These are phyloP conservation scores for Cladosporium colombiae DNA, from an alignment of 2,329 filamentous ascomycete genomes.

Conservation along the genomic window DNA sequence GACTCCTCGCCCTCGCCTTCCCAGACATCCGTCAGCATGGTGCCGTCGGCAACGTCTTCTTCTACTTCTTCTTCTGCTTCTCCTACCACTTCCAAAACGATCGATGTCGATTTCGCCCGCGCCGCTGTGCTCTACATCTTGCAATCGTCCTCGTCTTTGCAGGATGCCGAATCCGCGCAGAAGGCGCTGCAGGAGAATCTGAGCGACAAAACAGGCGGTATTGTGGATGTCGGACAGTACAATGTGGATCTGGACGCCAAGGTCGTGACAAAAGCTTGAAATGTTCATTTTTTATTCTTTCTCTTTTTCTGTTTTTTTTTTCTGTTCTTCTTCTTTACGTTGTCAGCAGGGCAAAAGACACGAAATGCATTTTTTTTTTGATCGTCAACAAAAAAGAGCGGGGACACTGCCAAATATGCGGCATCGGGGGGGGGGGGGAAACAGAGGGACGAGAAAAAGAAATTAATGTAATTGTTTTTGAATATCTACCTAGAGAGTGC, in stretches of 20 bases:
- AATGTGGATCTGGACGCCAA: not conserved
- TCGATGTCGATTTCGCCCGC: conserved; percentile 47
- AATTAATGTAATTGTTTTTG: conserved; percentile 2
- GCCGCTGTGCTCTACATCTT: conserved; percentile 48
- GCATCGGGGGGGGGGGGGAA: not conserved
- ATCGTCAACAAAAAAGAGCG: not conserved
- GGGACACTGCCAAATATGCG: not conserved
- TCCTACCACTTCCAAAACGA: conserved; percentile 23
- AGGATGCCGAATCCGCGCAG: conserved; percentile 46
- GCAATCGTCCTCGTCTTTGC: conserved; percentile 43
- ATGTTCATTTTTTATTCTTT: not conserved
- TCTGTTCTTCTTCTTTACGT: not conserved
- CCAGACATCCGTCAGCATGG: conserved; percentile 21
- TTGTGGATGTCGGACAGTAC: not conserved
- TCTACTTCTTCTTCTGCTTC: not conserved
- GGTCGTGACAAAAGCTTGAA: not conserved
- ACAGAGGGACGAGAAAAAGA: not conserved
- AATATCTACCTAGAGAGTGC: not conserved
- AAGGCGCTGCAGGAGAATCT: conserved; percentile 43
- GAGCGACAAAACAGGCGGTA: conserved; percentile 21
- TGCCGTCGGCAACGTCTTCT: conserved; percentile 22
- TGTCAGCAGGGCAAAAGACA: not conserved
- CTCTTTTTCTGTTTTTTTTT: too few relatives aligned
- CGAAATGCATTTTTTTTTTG: not conserved
- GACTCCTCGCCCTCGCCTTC: conserved; percentile 21